Conservation (phyloP, 148 eudicot species). For the Amaranthus hypochondriacus region DNA sequence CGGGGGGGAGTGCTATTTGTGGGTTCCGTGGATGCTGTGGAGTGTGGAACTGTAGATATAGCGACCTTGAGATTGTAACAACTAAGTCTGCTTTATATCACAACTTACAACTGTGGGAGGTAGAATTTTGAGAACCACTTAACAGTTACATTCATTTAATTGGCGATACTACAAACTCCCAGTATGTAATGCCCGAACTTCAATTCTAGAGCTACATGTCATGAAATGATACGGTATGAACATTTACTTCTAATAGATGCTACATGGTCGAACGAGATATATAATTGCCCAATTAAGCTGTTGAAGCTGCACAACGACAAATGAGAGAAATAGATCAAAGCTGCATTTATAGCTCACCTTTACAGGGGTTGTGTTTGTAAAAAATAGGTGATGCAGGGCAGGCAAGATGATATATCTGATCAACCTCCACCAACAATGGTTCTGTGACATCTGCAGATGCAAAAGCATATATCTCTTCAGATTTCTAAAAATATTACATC, state of each 20-base stretch:
- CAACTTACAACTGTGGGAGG: background rate
- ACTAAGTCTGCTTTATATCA: background rate
- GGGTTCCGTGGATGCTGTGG: background rate
- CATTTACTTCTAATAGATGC: background rate
- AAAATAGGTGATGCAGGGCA: slow-evolving; percentile 99
- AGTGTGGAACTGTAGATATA: background rate
- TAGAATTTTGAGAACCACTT: background rate
- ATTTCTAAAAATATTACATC: background rate
- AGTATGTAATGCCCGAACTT: background rate
- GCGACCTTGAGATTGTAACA: background rate
- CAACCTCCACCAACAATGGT: slow-evolving; percentile 84
- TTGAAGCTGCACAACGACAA: background rate
- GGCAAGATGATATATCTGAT: slow-evolving; percentile 95
- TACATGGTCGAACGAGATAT: background rate
- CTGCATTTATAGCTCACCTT: slow-evolving; percentile 44
- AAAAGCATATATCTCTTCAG: background rate
- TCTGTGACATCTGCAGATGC: slow-evolving; percentile 77
- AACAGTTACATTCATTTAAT: background rate
- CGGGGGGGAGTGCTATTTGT: background rate
- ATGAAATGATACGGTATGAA: background rate
- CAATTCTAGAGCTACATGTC: background rate
- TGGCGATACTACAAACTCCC: background rate
- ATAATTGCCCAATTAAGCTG: slow-evolving; percentile 4
- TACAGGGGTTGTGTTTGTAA: slow-evolving; percentile 96
- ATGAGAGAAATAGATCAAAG: slow-evolving; percentile 7